Evolutionary conservation across 306 rosid species (phyloP).

Genomic region (Heteromeles arbutifolia): DNA sequence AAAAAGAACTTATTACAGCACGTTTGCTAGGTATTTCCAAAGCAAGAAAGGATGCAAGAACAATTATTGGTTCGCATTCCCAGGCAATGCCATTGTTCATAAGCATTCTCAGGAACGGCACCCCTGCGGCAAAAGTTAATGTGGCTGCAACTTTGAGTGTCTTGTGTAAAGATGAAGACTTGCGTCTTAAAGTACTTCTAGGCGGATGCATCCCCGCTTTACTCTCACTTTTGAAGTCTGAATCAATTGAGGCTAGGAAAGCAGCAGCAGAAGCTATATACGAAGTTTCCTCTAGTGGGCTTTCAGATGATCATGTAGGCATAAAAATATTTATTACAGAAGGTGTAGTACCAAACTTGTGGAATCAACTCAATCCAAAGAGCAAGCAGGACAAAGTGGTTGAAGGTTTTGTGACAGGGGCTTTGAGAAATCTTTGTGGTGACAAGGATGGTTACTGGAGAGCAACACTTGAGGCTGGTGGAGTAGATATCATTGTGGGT

Average conservation of each 20-base stretch:
- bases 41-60: slow-evolving; percentile 74
- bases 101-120: slow-evolving; percentile 84
- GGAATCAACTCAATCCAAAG: slow-evolving; percentile 77
- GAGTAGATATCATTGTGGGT: slow-evolving; percentile 83
- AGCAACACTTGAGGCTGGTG: slow-evolving; percentile 94
- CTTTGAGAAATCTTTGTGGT: slow-evolving; percentile 93
- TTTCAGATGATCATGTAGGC: slow-evolving; percentile 90
- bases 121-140: slow-evolving; percentile 72
- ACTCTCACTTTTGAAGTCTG: slow-evolving; percentile 79
- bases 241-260: slow-evolving; percentile 71
- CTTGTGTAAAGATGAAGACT: slow-evolving; percentile 86
- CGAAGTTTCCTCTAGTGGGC: slow-evolving; percentile 90
- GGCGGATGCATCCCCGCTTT: slow-evolving; percentile 97
- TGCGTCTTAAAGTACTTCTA: slow-evolving; percentile 90
- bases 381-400: slow-evolving; percentile 77
- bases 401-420: slow-evolving; percentile 92
- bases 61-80: slow-evolving; percentile 82
- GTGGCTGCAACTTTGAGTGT: slow-evolving; percentile 74
- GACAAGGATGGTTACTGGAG: slow-evolving; percentile 93
- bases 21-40: slow-evolving; percentile 58
- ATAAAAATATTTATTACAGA: slow-evolving; percentile 87
- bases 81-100: slow-evolving; percentile 98
- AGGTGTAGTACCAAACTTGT: slow-evolving; percentile 92
- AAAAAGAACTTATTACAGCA: slow-evolving; percentile 74
- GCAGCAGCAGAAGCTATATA: slow-evolving; percentile 94